Conservation (phyloP, 306 rosid genomes). For the Vicia villosa region DNA sequence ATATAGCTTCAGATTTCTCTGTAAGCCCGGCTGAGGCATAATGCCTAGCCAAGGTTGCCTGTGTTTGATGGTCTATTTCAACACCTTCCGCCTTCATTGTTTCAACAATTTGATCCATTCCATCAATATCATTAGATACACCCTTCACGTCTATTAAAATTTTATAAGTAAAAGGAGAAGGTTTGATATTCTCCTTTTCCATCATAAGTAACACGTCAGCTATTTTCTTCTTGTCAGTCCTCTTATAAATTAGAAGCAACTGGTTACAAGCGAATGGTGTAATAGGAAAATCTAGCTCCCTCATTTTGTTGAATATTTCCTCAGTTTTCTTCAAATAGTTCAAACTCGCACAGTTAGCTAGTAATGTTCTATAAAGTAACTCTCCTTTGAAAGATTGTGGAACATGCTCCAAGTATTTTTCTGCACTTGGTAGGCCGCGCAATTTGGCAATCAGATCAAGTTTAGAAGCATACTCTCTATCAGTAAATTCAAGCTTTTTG, state of each 20-base stretch:
- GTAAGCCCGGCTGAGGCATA: conserved; percentile 61
- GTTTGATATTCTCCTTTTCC: conserved; percentile 78
- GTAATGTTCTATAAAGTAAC: conserved; percentile 55
- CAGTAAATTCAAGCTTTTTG: conserved; percentile 55
- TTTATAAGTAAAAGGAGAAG: conserved; percentile 57
- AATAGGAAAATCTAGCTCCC: conserved; percentile 61
- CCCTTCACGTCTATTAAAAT: conserved; percentile 71
- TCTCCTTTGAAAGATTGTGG: conserved; percentile 80
- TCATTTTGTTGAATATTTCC: conserved; percentile 75
- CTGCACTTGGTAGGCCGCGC: conserved; percentile 64
- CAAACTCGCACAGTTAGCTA: conserved; percentile 57
- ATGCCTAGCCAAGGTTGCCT: conserved; percentile 56
- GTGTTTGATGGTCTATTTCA: conserved; percentile 45
- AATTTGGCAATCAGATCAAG: conserved; percentile 77
- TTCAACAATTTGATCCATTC: conserved; percentile 75
- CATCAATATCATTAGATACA: conserved; percentile 56
- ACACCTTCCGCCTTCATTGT: conserved; percentile 76
- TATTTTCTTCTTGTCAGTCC: conserved; percentile 68
- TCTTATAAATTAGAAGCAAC: conserved; percentile 74
- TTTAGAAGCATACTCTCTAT: conserved; percentile 71
- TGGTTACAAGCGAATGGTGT: conserved; percentile 73
- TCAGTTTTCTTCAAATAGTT: conserved; percentile 55
- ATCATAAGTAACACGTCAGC: conserved; percentile 67
- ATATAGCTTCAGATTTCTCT: conserved; percentile 63
- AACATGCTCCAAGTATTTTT: conserved; percentile 52